phyloP scores from a whole-genome alignment of 2,329 filamentous ascomycete genomes.

The Aspergillus fumigatiaffinis region DNA sequence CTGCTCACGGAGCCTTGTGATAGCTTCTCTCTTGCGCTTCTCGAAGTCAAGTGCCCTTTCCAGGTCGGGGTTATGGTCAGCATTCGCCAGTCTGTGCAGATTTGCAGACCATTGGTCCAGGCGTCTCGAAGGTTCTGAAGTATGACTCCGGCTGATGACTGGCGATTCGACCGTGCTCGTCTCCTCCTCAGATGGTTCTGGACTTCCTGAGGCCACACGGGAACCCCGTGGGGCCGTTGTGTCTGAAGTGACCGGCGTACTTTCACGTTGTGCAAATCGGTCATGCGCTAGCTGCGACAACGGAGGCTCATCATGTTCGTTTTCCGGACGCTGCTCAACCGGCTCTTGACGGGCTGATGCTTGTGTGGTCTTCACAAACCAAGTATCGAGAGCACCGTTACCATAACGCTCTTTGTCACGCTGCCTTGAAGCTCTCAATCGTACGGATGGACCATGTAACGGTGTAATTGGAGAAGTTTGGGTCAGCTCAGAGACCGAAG shows the following conservation, averaged over 20 bases:
- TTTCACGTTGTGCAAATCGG: slow-evolving; percentile 6
- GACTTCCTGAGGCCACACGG: not conserved
- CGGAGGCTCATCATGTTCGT: slow-evolving; percentile 1
- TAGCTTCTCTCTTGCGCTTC: slow-evolving; percentile 33
- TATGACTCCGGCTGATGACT: slow-evolving; percentile 3
- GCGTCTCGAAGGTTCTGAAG: slow-evolving; percentile 1
- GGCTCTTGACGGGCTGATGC: not conserved
- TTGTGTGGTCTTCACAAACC: slow-evolving; percentile 22
- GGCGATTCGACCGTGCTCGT: not conserved
- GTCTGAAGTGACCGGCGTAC: not conserved
- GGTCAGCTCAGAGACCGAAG: not conserved
- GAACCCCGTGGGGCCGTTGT: not conserved
- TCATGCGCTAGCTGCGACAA: slow-evolving; percentile 12
- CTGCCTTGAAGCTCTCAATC: slow-evolving; percentile 10
- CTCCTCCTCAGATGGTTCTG: not conserved
- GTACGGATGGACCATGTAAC: slow-evolving; percentile 1
- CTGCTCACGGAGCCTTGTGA: slow-evolving; percentile 22
- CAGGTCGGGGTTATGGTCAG: slow-evolving; percentile 15
- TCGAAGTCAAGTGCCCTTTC: slow-evolving; percentile 38
- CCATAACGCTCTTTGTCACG: slow-evolving; percentile 18
- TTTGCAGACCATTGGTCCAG: slow-evolving; percentile 20
- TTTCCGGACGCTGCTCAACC: not conserved
- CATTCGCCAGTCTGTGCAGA: slow-evolving; percentile 15
- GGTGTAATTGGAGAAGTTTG: slow-evolving; percentile 5
- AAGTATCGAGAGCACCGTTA: slow-evolving; percentile 29